Conservation (phyloP, 169 alveolate genomes). For the Babesia bovis region DNA sequence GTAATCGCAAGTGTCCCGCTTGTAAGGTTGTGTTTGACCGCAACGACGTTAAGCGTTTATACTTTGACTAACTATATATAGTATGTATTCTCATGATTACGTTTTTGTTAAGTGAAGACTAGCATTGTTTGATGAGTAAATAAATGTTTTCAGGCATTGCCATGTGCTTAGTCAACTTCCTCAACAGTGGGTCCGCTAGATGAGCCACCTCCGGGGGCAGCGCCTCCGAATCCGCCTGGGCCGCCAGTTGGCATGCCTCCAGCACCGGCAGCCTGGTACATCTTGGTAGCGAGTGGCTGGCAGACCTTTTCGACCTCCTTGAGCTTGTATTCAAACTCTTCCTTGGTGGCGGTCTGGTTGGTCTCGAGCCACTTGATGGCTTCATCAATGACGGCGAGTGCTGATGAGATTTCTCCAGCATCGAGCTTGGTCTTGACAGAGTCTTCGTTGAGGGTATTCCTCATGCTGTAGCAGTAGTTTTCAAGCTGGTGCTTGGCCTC, state of each 20-base stretch:
- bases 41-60: slow-evolving; percentile 73
- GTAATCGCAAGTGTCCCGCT: slow-evolving; percentile 79
- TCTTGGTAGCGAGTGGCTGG: slow-evolving; percentile 92
- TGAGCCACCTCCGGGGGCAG: slow-evolving; percentile 79
- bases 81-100: neutral
- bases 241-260: slow-evolving; percentile 91
- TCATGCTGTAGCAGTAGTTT: slow-evolving; percentile 91
- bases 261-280: slow-evolving; percentile 92
- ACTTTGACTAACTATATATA: slow-evolving; percentile 19
- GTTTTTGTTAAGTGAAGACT: neutral
- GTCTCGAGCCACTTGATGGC: slow-evolving; percentile 92
- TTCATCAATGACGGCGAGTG: slow-evolving; percentile 85
- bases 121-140: neutral
- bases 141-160: neutral
- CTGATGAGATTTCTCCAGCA: slow-evolving; percentile 85
- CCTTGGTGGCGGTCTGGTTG: slow-evolving; percentile 92
- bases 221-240: slow-evolving; percentile 84
- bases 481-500: slow-evolving; percentile 93
- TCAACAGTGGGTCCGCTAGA: slow-evolving; percentile 90
- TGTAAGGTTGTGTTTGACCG: slow-evolving; percentile 77
- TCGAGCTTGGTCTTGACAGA: slow-evolving; percentile 91
- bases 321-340: slow-evolving; percentile 90
- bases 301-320: slow-evolving; percentile 94
- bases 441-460: slow-evolving; percentile 89
- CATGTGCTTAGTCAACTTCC: slow-evolving; percentile 85